Percentiles rank a stretch among this genome's conserved stretches.
phyloP scores from a whole-genome alignment of 2,329 filamentous ascomycete species.

The Alternaria hordeiaustralica region DNA sequence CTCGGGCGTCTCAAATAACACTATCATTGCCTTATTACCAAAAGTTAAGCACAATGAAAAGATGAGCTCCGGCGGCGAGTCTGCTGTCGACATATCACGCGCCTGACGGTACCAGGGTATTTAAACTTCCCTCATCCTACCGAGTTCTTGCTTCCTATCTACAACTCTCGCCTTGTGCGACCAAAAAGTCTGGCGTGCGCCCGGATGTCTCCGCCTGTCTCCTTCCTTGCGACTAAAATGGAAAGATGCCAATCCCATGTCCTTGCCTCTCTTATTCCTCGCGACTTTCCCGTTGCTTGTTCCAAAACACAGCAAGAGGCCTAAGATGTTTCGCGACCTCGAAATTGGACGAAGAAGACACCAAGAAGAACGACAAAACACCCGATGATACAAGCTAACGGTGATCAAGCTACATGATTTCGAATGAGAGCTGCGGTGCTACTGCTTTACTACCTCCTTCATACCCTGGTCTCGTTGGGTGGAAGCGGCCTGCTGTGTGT shows the following conservation, averaged over 20 bases:
- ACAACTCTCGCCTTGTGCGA: neutral
- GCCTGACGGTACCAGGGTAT: neutral
- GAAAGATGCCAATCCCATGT: neutral
- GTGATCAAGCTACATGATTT: neutral
- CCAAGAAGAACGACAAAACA: neutral
- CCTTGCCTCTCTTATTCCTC: neutral
- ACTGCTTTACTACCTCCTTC: neutral
- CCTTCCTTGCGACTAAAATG: neutral
- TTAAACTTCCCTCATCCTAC: neutral
- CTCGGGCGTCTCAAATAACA: too few relatives aligned
- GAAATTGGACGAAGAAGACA: neutral
- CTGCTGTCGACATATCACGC: neutral
- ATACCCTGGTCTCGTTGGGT: neutral
- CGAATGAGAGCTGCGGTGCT: neutral
- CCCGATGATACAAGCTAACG: accelerated
- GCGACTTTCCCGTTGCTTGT: accelerated
- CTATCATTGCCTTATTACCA: neutral
- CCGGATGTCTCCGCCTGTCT: neutral
- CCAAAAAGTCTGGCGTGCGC: neutral
- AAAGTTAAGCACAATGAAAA: neutral
- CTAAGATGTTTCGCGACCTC: neutral
- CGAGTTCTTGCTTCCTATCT: neutral
- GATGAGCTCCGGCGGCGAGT: neutral
- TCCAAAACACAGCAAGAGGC: neutral
- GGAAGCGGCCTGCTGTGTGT: accelerated